Evolutionary conservation across 495 filamentous ascomycete genomes (phyloP).

Genomic region (Gamarada debralockiae): DNA sequence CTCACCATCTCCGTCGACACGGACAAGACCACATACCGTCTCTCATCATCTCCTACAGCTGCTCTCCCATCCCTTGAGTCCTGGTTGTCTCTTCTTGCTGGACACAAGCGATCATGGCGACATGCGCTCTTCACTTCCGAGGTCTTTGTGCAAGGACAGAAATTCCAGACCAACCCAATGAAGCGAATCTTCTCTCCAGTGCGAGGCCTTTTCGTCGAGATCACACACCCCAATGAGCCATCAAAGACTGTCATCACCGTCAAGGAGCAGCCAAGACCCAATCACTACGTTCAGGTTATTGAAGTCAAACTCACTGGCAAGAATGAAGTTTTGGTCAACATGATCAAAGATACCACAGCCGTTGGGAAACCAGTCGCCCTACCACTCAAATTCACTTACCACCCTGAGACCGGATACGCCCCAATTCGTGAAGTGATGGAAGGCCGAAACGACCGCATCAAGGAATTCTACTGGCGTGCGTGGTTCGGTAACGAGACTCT

Average conservation of each 20-base stretch:
- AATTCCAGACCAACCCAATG: conserved; percentile 96
- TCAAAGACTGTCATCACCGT: conserved; percentile 76
- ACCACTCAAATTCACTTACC: conserved; percentile 83
- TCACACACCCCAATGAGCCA: conserved; percentile 72
- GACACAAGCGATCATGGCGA: conserved; percentile 78
- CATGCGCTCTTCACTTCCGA: conserved; percentile 98
- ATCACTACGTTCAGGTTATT: conserved; percentile 73
- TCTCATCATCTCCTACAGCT: conserved; percentile 64
- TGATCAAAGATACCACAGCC: conserved; percentile 88
- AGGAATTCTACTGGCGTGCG: conserved; percentile 93
- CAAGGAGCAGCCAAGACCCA: conserved; percentile 56
- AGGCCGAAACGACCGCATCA: conserved; percentile 90
- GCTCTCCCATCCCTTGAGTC: conserved; percentile 71
- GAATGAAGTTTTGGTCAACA: conserved; percentile 75
- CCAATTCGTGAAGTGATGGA: conserved; percentile 96
- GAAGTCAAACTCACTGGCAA: conserved; percentile 72
- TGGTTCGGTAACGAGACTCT: conserved; percentile 90
- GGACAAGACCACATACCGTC: conserved; percentile 72
- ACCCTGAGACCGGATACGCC: conserved; percentile 90
- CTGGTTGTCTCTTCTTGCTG: conserved; percentile 90
- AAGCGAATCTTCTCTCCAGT: conserved; percentile 83
- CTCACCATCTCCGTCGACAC: conserved; percentile 71
- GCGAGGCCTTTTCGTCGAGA: conserved; percentile 83
- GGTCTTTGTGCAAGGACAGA: conserved; percentile 89
- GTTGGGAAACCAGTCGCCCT: conserved; percentile 73